These are phyloP conservation scores for Microcyclosporella mali DNA, from an alignment of 2,329 filamentous ascomycete species.

Conservation along the genomic window DNA sequence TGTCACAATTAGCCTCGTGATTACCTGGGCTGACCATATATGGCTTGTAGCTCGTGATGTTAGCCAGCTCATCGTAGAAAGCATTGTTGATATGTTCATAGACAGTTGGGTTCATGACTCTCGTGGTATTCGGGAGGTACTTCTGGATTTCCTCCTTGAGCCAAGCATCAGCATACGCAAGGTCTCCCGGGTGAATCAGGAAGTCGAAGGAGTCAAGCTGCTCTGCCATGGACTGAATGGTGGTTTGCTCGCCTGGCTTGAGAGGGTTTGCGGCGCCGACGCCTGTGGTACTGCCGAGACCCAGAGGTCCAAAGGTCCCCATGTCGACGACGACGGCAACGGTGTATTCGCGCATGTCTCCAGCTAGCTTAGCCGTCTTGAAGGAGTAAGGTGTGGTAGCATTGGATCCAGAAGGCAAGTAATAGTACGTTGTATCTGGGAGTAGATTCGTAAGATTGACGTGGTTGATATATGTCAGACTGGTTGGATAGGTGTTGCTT, in stretches of 20 bases:
- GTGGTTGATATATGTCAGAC: constrained; percentile 21
- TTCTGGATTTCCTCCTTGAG: constrained; percentile 39
- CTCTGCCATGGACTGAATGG: constrained; percentile 38
- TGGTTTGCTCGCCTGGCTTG: constrained; percentile 50
- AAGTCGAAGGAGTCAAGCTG: constrained; percentile 15
- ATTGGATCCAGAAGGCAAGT: constrained; percentile 8
- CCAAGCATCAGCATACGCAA: constrained; percentile 58
- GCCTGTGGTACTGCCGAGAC: constrained; percentile 39
- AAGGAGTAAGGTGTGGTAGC: constrained; percentile 6
- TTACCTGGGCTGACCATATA: constrained; percentile 50
- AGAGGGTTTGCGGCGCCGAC: constrained; percentile 46
- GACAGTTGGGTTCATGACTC: constrained; percentile 44
- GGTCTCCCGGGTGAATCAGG: constrained; percentile 41
- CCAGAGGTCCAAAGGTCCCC: constrained; percentile 16
- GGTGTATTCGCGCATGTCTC: constrained; percentile 50
- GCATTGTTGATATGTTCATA: constrained; percentile 53
- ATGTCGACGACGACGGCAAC: constrained; percentile 51
- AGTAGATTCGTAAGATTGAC: constrained; percentile 14
- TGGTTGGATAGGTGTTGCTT: constrained; percentile 15
- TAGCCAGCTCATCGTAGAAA: constrained; percentile 51
- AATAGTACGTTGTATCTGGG: constrained; percentile 20
- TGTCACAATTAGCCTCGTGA: constrained; percentile 45
- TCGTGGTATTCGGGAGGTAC: constrained; percentile 21
- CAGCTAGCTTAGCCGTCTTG: constrained; percentile 7
- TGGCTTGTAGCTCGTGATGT: constrained; percentile 39